phyloP scores from a whole-genome alignment of 257 asterid genomes.

The Ajuga chamaepitys region DNA sequence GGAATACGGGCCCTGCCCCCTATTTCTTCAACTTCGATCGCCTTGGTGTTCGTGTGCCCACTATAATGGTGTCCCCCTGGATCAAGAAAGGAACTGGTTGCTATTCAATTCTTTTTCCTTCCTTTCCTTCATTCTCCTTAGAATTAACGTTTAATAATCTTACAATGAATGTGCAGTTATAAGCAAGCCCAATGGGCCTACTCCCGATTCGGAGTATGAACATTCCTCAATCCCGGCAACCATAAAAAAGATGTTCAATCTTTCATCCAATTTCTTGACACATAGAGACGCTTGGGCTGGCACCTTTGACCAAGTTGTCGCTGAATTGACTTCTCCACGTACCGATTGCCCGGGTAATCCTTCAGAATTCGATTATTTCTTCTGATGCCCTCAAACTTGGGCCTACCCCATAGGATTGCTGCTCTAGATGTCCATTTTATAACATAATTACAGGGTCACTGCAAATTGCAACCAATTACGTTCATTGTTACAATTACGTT shows the following conservation, averaged over 20 bases:
- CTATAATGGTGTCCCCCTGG: conserved; percentile 90
- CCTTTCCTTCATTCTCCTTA: not conserved
- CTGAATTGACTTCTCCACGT: conserved; percentile 54
- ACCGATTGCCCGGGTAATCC: conserved; percentile 69
- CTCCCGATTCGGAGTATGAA: conserved; percentile 58
- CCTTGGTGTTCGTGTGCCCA: conserved; percentile 92
- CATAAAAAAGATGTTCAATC: conserved; percentile 67
- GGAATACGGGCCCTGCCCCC: conserved; percentile 75
- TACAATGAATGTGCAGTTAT: conserved; percentile 36
- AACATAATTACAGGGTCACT: too few relatives aligned
- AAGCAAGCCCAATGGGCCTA: conserved; percentile 58
- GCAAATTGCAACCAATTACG: too few relatives aligned
- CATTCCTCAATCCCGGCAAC: conserved; percentile 84
- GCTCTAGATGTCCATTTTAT: too few relatives aligned
- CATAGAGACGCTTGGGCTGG: conserved; percentile 94
- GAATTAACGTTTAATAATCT: not conserved
- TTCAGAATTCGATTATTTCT: not conserved
- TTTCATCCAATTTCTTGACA: conserved; percentile 60
- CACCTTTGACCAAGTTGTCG: conserved; percentile 68
- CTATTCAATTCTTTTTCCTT: conserved; percentile 17
- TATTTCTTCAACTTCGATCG: conserved; percentile 72
- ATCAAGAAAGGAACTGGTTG: conserved; percentile 85
- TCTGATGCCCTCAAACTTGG: too few relatives aligned
- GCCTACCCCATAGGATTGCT: too few relatives aligned
- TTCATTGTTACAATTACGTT: too few relatives aligned